Conservation (phyloP, 257 asterid genomes). For the Verbascum thapsus region DNA sequence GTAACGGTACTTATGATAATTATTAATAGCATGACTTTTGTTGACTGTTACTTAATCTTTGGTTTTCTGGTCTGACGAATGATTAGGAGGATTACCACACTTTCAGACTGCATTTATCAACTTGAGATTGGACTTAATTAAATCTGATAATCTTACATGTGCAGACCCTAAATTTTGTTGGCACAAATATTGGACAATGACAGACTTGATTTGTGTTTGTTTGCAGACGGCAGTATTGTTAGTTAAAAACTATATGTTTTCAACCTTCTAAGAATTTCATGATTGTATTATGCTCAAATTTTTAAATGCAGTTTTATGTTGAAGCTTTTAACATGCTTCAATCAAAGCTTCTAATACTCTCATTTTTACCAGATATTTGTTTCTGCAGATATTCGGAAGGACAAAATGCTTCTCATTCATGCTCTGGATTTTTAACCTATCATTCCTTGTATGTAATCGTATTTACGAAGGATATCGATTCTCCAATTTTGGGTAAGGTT, state of each 20-base stretch:
- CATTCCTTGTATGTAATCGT: slow-evolving; percentile 75
- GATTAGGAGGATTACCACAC: slow-evolving; percentile 1
- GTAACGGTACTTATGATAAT: background rate
- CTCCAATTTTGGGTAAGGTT: slow-evolving; percentile 76
- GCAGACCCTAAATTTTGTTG: slow-evolving; percentile 10
- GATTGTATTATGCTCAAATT: slow-evolving; percentile 5
- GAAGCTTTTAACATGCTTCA: slow-evolving; percentile 19
- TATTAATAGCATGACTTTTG: background rate
- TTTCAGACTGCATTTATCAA: background rate
- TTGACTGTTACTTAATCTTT: slow-evolving; percentile 5
- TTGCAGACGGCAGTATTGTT: slow-evolving; percentile 8
- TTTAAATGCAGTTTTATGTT: slow-evolving; percentile 7
- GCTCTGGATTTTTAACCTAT: slow-evolving; percentile 75
- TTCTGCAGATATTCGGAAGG: slow-evolving; percentile 80
- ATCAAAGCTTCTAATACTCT: slow-evolving; percentile 41
- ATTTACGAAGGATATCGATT: slow-evolving; percentile 79
- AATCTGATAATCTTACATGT: slow-evolving; percentile 1
- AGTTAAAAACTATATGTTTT: slow-evolving; percentile 18
- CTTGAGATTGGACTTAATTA: background rate
- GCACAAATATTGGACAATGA: slow-evolving; percentile 8
- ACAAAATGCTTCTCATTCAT: slow-evolving; percentile 58
- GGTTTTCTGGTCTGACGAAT: slow-evolving; percentile 2
- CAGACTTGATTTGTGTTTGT: background rate
- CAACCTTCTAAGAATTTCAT: slow-evolving; percentile 16
- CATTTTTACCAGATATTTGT: slow-evolving; percentile 49